Evolutionary conservation across 345 rosid species (phyloP).

Genomic region (Fremontodendron californicum): DNA sequence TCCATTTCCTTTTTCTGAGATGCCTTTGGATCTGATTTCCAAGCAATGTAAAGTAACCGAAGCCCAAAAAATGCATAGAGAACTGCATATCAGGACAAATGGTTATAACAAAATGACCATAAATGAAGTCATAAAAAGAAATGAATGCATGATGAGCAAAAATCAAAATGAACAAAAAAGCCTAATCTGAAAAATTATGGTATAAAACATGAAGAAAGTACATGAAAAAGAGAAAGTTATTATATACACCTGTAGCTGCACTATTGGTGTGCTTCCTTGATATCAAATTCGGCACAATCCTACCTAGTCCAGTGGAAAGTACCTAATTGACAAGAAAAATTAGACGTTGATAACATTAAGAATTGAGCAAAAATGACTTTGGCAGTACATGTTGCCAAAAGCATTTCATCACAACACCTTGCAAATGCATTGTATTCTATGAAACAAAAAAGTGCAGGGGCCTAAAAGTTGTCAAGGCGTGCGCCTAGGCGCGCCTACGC

Average conservation of each 20-base stretch:
- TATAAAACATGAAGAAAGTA: neutral
- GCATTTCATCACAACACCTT: neutral
- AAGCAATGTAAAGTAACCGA: conserved; percentile 95
- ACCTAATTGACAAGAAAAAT: conserved; percentile 48
- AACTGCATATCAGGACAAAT: conserved; percentile 42
- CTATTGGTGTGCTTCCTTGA: conserved; percentile 98
- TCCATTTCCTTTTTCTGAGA: conserved; percentile 96
- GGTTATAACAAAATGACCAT: neutral
- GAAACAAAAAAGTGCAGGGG: neutral
- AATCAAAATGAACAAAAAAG: neutral
- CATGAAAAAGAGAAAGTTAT: neutral
- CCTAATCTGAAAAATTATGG: neutral
- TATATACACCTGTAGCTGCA: conserved; percentile 80
- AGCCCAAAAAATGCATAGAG: conserved; percentile 90
- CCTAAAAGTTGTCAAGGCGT: too few species aligned
- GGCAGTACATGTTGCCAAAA: neutral
- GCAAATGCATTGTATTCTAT: conserved; percentile 10
- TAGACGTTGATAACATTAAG: conserved; percentile 9
- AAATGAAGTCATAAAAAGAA: neutral
- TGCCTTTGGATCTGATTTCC: conserved; percentile 93
- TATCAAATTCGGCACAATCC: conserved; percentile 97
- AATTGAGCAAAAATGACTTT: neutral
- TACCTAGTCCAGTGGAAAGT: conserved; percentile 98
- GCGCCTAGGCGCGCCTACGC: too few species aligned
- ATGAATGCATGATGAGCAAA: neutral